Evolutionary conservation across 2,329 filamentous ascomycete species (phyloP), one percentile per base, ranked within the genome.

Genomic region (Penicillium italicum): DNA sequence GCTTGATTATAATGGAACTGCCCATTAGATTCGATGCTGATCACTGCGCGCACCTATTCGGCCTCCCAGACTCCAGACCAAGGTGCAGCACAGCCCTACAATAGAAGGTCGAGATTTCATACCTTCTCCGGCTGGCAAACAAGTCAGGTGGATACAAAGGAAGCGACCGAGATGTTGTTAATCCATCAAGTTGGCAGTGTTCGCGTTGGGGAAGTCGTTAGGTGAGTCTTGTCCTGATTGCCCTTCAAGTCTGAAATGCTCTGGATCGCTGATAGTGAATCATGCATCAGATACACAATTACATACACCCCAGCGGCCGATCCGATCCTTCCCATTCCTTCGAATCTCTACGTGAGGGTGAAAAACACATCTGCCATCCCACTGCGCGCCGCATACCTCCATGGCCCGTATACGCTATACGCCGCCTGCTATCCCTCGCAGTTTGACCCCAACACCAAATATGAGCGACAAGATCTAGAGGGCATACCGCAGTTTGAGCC

Each of bases 401-500:
- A 97, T 75, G 94, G 94, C 0, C 94, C 94, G 1, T 99, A 99
- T 71, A 95, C 87, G 0, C 82, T 97, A 36, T 91, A 91, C 67
- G 88, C 92, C 46, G 86, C 92, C 49, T 89, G 91, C 24, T 96
- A 95, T 66, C 91, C 93, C 0, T 82, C 89, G 16, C 84, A 81
- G 44, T 97, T 94, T 77, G 83, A 92, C 66, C 91, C 93, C 2
- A 91, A 96, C 74, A 79, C 81, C 62, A 91, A 90, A 70, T 86
- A 89, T 64, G 83, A 86, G 55, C 80, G 87, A 49, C 82, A 87
- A 1, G 82, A 85, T 50, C 80, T 80, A 50, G 86, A 91, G 76
- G 90, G 90, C 44, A 82, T 88, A 1, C 94, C 94, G 16, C 89
- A 96, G 66, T 99, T 94, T 68, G 94, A 99, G 75, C 93, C 94